phyloP scores from a whole-genome alignment of 768 basidiomycete genomes.

The Gelatoporia subvermispora region DNA sequence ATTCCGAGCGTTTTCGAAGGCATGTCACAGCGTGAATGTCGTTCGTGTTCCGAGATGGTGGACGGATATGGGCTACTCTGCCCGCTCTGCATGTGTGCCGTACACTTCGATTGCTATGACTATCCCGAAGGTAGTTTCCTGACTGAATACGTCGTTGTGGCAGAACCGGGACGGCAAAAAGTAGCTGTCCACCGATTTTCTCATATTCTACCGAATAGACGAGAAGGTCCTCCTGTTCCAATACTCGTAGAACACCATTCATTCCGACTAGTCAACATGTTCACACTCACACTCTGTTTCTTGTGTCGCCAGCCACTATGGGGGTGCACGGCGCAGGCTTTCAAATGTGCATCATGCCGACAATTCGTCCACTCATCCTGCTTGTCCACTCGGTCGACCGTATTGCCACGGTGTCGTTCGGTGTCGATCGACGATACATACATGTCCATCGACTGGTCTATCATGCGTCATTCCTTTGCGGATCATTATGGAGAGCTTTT shows the following conservation, averaged over 20 bases:
- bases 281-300: conserved; percentile 69
- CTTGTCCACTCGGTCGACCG: conserved; percentile 19
- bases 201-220: conserved; percentile 32
- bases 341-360: conserved; percentile 59
- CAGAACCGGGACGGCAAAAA: conserved; percentile 45
- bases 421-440: conserved; percentile 36
- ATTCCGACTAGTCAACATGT: conserved; percentile 59
- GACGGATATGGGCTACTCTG: conserved; percentile 71
- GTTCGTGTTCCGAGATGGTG: conserved; percentile 48
- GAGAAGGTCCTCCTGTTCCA: conserved; percentile 14
- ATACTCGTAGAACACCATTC: conserved; percentile 37
- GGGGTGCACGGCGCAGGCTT: conserved; percentile 60
- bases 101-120: conserved; percentile 80
- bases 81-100: conserved; percentile 60
- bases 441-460: conserved; percentile 46
- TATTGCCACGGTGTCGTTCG: conserved; percentile 36
- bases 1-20: conserved; percentile 25
- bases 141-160: conserved; percentile 44
- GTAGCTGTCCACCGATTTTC: conserved; percentile 65
- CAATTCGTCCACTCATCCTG: conserved; percentile 59
- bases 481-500: conserved; percentile 44
- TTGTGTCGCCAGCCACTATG: conserved; percentile 67
- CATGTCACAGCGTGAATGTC: conserved; percentile 43
- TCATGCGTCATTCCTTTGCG: conserved; percentile 54
- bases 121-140: conserved; percentile 58